Conservation (phyloP, 1,284 basidiomycete genomes). For the Cystobasidium pallidum region DNA sequence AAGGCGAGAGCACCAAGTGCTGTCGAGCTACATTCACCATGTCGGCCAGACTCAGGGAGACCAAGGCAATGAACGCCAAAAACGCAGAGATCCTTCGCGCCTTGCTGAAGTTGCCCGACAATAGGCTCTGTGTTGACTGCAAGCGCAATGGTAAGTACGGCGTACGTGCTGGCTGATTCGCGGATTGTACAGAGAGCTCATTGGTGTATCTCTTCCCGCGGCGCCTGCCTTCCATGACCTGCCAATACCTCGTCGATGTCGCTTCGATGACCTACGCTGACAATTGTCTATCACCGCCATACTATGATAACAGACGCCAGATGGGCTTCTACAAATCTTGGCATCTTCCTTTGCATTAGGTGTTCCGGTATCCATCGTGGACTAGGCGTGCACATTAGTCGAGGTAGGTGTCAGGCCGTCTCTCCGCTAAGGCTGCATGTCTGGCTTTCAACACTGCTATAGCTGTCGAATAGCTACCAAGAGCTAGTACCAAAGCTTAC, state of each 20-base stretch:
- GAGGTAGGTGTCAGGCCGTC: conserved; percentile 56
- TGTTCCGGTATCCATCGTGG: conserved; percentile 98
- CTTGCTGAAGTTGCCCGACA: conserved; percentile 82
- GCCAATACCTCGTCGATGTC: too few relatives aligned
- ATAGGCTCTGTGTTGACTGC: conserved; percentile 80
- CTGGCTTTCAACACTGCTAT: neutral
- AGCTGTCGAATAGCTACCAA: too few relatives aligned
- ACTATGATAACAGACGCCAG: conserved; percentile 72
- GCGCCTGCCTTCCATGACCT: neutral
- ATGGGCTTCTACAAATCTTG: conserved; percentile 99
- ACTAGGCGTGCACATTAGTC: conserved; percentile 97
- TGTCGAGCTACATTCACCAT: conserved; percentile 37
- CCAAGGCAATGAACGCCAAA: conserved; percentile 46
- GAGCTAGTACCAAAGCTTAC: too few relatives aligned
- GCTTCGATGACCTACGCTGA: too few relatives aligned
- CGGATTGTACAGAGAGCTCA: too few relatives aligned
- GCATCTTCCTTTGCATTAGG: conserved; percentile 72
- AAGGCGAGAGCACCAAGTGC: neutral
- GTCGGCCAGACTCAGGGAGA: conserved; percentile 49
- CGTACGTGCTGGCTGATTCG: too few relatives aligned
- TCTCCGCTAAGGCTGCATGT: neutral
- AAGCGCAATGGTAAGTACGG: conserved; percentile 76
- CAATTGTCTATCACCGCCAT: neutral
- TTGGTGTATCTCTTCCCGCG: neutral
- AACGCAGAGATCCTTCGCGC: conserved; percentile 73